A percentile compares a stretch with the other conserved stretches of the same genome.
These are phyloP conservation scores for Solanum gracilifrons DNA, from an alignment of 257 asterid genomes.

Conservation along the genomic window DNA sequence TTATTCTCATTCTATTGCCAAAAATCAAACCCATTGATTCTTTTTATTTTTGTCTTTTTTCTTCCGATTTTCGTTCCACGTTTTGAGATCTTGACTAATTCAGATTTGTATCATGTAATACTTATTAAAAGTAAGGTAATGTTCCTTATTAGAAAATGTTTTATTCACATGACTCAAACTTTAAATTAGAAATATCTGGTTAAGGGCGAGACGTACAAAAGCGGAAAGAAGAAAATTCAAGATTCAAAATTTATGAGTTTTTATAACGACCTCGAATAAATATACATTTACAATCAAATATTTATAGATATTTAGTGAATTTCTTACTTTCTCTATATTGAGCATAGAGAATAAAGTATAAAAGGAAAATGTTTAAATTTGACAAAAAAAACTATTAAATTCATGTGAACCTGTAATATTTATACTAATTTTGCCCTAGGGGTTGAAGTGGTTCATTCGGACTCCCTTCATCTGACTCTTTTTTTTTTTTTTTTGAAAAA, in stretches of 20 bases:
- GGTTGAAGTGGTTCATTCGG: neutral
- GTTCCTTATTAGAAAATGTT: neutral
- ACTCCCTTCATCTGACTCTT: neutral
- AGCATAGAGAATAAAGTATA: neutral
- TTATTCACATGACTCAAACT: neutral
- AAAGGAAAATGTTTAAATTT: neutral
- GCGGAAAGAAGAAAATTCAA: rapidly evolving
- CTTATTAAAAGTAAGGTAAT: neutral
- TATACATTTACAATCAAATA: neutral
- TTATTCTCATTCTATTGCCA: neutral
- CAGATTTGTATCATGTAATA: rapidly evolving
- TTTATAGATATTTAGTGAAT: neutral
- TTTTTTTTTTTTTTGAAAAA: too few species aligned
- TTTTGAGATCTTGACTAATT: neutral
- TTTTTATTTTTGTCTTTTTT: neutral
- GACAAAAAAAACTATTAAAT: neutral
- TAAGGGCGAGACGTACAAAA: neutral
- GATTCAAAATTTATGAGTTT: neutral
- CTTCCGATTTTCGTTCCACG: rapidly evolving
- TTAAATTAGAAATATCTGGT: rapidly evolving
- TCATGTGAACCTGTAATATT: neutral
- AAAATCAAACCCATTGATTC: neutral
- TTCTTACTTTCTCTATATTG: neutral
- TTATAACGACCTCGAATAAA: neutral
- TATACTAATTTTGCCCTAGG: too few species aligned